phyloP scores from a whole-genome alignment of 345 rosid genomes.

The Eucalyptus caleyi region DNA sequence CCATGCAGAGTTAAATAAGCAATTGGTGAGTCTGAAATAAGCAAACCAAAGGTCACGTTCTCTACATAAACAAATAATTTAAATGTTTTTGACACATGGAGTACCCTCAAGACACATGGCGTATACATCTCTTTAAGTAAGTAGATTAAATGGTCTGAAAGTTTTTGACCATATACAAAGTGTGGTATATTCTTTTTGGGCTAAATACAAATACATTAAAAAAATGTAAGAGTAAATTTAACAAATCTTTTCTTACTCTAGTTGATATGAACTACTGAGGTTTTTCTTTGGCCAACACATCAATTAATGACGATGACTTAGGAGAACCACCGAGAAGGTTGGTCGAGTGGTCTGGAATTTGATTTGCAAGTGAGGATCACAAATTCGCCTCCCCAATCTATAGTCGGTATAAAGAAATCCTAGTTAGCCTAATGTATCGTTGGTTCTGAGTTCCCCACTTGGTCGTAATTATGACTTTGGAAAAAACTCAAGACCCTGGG shows the following conservation, averaged over 20 bases:
- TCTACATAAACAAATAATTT: neutral
- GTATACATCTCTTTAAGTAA: neutral
- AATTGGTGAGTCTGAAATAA: neutral
- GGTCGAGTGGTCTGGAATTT: neutral
- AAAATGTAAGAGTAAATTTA: neutral
- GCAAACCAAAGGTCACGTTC: neutral
- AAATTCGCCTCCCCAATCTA: neutral
- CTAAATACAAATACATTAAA: neutral
- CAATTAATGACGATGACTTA: neutral
- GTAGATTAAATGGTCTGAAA: neutral
- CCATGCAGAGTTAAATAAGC: neutral
- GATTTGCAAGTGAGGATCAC: neutral
- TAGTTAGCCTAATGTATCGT: neutral
- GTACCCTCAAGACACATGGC: neutral
- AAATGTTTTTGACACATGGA: neutral
- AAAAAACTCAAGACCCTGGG: neutral
- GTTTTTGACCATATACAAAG: neutral
- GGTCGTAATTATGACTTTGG: neutral
- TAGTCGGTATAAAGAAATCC: neutral
- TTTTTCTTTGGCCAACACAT: neutral
- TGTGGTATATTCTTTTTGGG: neutral
- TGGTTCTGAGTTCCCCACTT: neutral
- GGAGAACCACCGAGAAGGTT: neutral
- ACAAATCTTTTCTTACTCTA: neutral
- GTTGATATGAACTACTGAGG: neutral